Evolutionary conservation across 2,329 filamentous ascomycete species (phyloP).

Genomic region (Cladosporium sp.): DNA sequence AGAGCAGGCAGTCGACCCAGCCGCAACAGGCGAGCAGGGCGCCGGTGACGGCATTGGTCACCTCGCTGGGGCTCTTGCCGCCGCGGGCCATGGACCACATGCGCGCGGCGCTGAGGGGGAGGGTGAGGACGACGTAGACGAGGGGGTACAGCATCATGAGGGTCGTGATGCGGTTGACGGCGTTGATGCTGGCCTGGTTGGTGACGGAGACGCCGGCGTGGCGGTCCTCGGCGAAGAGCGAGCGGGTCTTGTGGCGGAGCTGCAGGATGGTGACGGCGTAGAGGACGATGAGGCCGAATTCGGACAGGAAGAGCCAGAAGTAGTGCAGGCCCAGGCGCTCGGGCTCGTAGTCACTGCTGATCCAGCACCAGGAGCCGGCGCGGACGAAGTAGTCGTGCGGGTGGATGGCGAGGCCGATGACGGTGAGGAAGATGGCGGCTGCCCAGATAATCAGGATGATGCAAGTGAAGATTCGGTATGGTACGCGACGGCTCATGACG

Average conservation of each 20-base stretch:
- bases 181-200: constrained; percentile 22
- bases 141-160: constrained; percentile 63
- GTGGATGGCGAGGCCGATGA: constrained; percentile 45
- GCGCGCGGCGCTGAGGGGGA: constrained; percentile 59
- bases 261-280: constrained; percentile 36
- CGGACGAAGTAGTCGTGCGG: constrained; percentile 51
- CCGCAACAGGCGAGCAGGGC: constrained; percentile 54
- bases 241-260: constrained; percentile 24
- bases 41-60: constrained; percentile 46
- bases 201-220: constrained; percentile 11
- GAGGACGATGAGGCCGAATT: constrained; percentile 47
- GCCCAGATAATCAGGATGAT: constrained; percentile 49
- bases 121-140: constrained; percentile 62
- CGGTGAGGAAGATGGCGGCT: constrained; percentile 53
- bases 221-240: constrained; percentile 16
- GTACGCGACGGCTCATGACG: constrained; percentile 49
- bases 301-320: constrained; percentile 55
- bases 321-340: constrained; percentile 58
- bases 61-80: constrained; percentile 27
- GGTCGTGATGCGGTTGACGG: constrained; percentile 38
- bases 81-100: constrained; percentile 56
- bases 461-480: constrained; percentile 46
- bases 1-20: constrained; percentile 53
- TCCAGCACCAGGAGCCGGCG: constrained; percentile 64
- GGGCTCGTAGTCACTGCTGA: constrained; percentile 48